Evolutionary conservation across 805 yeast genomes (phyloP), one percentile per base, ranked within the genome.

Genomic region (Scheffersomyces stipitis): DNA sequence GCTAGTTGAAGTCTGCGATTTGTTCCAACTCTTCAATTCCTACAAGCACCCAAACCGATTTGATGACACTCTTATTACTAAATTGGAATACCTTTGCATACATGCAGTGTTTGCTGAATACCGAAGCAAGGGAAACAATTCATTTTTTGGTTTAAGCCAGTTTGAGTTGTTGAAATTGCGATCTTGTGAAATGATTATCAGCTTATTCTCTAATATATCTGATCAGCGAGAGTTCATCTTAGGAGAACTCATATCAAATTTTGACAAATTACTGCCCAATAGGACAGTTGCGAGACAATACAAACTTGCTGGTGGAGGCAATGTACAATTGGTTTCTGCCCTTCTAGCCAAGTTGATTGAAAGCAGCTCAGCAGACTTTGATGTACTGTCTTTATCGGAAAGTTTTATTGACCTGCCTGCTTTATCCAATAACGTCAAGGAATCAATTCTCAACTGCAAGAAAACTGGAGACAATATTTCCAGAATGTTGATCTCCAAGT

Each of bases 151-250:
- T 2, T 26, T 34, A 0, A 24, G 51, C 2, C 42, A 40, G 5
- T 52, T 58, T 4, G 64, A 63, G 12, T 46, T 52, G 3, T 41
- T 73, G 31, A 56, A 59, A 27, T 40, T 26, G 17, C 51, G 44
- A 9, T 47, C 62, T 26, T 50, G 69, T 22, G 49, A 58, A 8
- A 43, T 73, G n/a, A 28, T 26, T 30, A 64, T 13, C 49, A 54
- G 36, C 27, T 60, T 79, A 8, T 80, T 76, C 50, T 48, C 33
- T 17, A 52, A 24, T 54, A 50, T 14, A 52, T 68, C 33, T 1
- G 73, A 70, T 28, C 95, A 87, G 49, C 61, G 85, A 37, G 58
- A 60, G 1, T 83, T 81, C 49, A 69, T 87, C 4, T 48, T 86
- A 5, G 74, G 74, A 36, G 93, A 87, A 52, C 48, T 84, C 2